Evolutionary conservation across 495 filamentous ascomycete species (phyloP).

Genomic region (Choiromyces venosus): DNA sequence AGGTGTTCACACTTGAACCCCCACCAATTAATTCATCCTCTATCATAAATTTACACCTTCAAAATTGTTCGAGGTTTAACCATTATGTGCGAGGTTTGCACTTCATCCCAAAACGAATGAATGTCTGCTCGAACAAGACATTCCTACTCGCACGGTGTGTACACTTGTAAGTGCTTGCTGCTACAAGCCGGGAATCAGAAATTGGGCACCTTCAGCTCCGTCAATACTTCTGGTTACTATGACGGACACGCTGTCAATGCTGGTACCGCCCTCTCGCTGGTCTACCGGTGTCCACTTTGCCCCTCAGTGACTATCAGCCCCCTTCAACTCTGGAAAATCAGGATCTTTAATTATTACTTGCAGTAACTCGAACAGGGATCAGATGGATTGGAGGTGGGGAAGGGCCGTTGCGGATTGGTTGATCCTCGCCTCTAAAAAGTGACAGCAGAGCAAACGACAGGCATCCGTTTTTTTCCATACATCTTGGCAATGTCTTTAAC

Average conservation of each 20-base stretch:
- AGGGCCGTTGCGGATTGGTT: conserved; percentile 31
- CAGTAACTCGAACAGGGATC: conserved; percentile 28
- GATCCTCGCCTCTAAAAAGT: conserved; percentile 33
- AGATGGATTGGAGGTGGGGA: conserved; percentile 27
- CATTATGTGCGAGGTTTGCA: conserved; percentile 1
- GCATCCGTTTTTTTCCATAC: conserved; percentile 2
- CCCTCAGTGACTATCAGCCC: not conserved
- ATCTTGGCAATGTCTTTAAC: not conserved
- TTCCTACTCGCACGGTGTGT: conserved; percentile 16
- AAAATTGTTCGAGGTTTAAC: not conserved
- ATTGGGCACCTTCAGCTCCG: conserved; percentile 25
- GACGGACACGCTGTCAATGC: conserved; percentile 28
- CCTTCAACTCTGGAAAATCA: not conserved
- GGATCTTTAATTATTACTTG: conserved; percentile 24
- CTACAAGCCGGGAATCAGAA: conserved; percentile 16
- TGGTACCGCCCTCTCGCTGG: conserved; percentile 35
- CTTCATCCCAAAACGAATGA: conserved; percentile 30
- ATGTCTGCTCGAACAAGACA: conserved; percentile 36
- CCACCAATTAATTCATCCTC: not conserved
- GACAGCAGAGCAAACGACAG: conserved; percentile 36
- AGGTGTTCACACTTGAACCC: not conserved
- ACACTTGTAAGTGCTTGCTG: conserved; percentile 11
- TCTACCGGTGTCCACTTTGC: conserved; percentile 16
- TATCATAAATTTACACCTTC: too few species aligned
- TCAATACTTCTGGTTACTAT: conserved; percentile 29